Evolutionary conservation across 2,329 filamentous ascomycete genomes (phyloP), one percentile per base, ranked within the genome.

Genomic region (Penicillium sp.): DNA sequence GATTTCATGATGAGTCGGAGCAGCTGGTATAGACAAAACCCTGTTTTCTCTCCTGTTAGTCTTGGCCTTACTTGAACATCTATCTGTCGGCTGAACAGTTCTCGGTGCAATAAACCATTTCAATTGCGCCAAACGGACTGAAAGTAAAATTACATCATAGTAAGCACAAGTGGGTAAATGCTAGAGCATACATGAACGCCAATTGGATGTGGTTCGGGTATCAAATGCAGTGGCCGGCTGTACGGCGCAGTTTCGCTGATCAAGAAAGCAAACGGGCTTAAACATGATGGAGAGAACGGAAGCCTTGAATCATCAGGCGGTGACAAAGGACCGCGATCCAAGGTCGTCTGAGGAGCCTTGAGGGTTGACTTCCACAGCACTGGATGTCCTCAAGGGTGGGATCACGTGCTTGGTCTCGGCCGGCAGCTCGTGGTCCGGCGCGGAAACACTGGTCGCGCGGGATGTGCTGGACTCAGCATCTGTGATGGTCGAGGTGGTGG

Each of bases 391-490:
- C 33, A 36, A 18, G 16, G 27, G 25, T 10, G 17, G 26, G 2
- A 33, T 32, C 9, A 18, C 11, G 31, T 20, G 18, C 8, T 48
- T 48, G 9, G 37, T 16, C 11, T 51, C 50, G 35, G 30, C 25
- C 17, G 44, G 27, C 4, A 27, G 14, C 6, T 27, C 19, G 13
- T 36, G 23, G 9, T 49, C 48, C 8, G 51, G 36, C 6, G 47
- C 27, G 2, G 58, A 61, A 7, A 64, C 43, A 27, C 61, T 62
- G 10, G 60, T 60, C 13, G 60, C 53, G 14, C 46, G 56, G 7
- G 61, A 63, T 7, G 49, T 54, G 25, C 41, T 40, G 13, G 56
- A 63, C 7, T 49, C 52, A n/a, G 50, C 50, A 25, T 57, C 58
- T n/a, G 59, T 57, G 19, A 48, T 40, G 4, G 50, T 57, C 2